Evolutionary conservation across 169 alveolate genomes (phyloP), one percentile per base, ranked within the genome.

Genomic region (Cardiosporidium cionae): DNA sequence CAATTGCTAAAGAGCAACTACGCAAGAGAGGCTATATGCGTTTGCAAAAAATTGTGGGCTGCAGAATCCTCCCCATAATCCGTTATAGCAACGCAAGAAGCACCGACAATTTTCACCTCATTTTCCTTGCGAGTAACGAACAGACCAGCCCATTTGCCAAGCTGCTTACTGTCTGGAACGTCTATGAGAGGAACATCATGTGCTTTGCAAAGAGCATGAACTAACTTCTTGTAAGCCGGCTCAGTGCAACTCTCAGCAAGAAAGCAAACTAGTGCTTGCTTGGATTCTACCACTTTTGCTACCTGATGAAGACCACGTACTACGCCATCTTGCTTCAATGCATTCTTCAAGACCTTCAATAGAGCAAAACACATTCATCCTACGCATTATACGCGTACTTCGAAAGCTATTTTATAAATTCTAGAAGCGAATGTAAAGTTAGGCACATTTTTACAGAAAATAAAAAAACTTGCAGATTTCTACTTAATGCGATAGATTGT

Each of bases 111-210:
- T 84, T 93, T 94, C 72, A 98, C 89, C 52, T 97, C 94, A 64
- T 79, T 85, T 63, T 97, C 98, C 72, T 92, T 95, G 74, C 89
- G 86, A 90, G 94, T 98, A 79, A 91, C 87, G 94, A 95, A 96
- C 62, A 93, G 94, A 44, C 99, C 98, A 68, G 96, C 95, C 99
- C 98, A 94, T 85, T 95, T 94, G 68, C 99, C 98, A 76, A 96
- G 87, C 29, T 91, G 94, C 84, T 90, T 89, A 85, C 96, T 91
- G 84, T 93, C 97, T 2, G 93, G 96, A 63, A 96, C 93, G 75
- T 87, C 92, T 65, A 94, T 84, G 73, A 94, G 81, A 1, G 98
- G 98, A 52, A 94, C 91, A 53, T 87, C 84, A 87, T 93, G 88
- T 72, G 92, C 97, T 72, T 89, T 37, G 76, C 88, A 82, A 27